A percentile compares a stretch with the other conserved stretches of the same genome.
These are phyloP conservation scores for Caloboletus firmus DNA, from an alignment of 1,284 basidiomycete genomes.

Conservation along the genomic window DNA sequence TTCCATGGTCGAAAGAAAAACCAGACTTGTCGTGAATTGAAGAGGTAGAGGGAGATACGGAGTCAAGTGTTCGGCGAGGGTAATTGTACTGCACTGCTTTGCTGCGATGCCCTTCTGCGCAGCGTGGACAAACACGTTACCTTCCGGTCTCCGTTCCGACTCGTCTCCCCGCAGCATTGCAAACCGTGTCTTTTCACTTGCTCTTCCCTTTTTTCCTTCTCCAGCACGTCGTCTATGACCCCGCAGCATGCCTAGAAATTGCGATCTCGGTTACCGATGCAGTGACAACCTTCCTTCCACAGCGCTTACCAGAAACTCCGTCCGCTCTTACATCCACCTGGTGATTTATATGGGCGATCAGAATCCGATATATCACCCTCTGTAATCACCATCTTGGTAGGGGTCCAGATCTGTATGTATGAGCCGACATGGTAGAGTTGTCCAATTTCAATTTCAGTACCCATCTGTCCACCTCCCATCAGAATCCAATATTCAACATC, in stretches of 20 bases:
- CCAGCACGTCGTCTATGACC: too few relatives aligned
- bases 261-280: too few relatives aligned
- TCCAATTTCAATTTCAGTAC: not conserved
- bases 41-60: not conserved
- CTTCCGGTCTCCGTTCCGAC: not conserved
- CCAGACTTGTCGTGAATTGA: not conserved
- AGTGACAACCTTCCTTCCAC: too few relatives aligned
- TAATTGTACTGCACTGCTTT: not conserved
- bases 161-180: too few relatives aligned
- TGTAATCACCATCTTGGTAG: too few relatives aligned
- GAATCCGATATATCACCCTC: not conserved
- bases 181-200: too few relatives aligned
- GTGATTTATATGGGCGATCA: not conserved
- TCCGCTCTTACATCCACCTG: too few relatives aligned
- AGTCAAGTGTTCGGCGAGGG: not conserved
- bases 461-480: not conserved
- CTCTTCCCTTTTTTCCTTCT: too few relatives aligned
- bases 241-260: too few relatives aligned
- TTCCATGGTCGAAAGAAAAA: conserved; percentile 51
- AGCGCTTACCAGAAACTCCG: too few relatives aligned
- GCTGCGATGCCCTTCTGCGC: not conserved
- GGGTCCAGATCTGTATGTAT: not conserved
- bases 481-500: not conserved
- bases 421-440: not conserved
- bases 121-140: not conserved